phyloP scores from a whole-genome alignment of 805 yeast species.

The Ogataea zsoltii region DNA sequence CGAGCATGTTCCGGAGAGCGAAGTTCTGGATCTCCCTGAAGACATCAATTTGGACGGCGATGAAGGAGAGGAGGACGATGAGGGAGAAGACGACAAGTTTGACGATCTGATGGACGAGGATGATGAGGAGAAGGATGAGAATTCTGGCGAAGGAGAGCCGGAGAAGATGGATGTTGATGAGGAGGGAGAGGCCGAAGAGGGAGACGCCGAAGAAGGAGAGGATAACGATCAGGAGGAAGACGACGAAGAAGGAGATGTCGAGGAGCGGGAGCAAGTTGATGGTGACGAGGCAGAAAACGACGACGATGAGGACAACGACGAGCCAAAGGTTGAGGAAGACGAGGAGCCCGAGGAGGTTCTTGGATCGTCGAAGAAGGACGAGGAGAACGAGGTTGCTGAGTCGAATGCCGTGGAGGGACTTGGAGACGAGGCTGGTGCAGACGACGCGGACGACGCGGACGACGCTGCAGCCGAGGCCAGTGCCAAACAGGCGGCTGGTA shows the following conservation, averaged over 20 bases:
- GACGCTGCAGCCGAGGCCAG: constrained; percentile 36
- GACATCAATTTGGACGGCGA: constrained; percentile 88
- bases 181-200: constrained; percentile 30
- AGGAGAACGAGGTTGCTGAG: constrained; percentile 28
- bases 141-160: constrained; percentile 34
- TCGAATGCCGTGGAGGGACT: constrained; percentile 19
- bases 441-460: constrained; percentile 33
- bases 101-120: constrained; percentile 79
- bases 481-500: constrained; percentile 35
- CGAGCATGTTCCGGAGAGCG: constrained; percentile 76
- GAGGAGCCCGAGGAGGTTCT: constrained; percentile 10
- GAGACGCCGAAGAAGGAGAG: constrained; percentile 33
- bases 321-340: constrained; percentile 18
- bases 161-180: constrained; percentile 27
- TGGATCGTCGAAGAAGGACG: constrained; percentile 20
- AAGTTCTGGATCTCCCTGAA: constrained; percentile 87
- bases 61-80: constrained; percentile 48
- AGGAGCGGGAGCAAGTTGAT: no score
- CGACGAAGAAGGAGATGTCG: constrained; percentile 28
- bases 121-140: constrained; percentile 45
- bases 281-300: constrained; percentile 33
- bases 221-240: constrained; percentile 25
- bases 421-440: constrained; percentile 16
- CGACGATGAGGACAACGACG: constrained; percentile 27
- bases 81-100: constrained; percentile 34